Percentiles rank a stretch among this genome's conserved stretches.
These are phyloP conservation scores for Mycena floridula DNA, from an alignment of 768 basidiomycete genomes.

Conservation along the genomic window DNA sequence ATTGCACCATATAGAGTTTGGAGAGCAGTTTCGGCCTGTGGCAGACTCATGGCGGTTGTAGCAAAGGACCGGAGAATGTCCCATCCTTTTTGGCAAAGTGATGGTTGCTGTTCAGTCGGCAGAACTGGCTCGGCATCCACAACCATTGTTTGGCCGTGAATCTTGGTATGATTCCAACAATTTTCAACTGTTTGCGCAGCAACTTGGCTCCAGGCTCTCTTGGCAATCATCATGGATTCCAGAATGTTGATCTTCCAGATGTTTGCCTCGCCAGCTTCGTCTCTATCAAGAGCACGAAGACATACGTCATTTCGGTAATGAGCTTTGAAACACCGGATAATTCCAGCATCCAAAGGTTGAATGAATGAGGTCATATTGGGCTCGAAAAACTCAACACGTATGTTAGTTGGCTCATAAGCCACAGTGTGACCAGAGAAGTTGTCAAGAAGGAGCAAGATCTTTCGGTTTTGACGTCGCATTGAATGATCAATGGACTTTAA, in stretches of 20 bases:
- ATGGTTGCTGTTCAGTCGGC: background rate
- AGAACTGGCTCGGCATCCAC: background rate
- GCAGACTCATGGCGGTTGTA: constrained; percentile 8
- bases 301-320: constrained; percentile 1
- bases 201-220: constrained; percentile 24
- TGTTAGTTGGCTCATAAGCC: constrained; percentile 1
- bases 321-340: constrained; percentile 11
- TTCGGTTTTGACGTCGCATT: constrained; percentile 5
- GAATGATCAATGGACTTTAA: constrained; percentile 6
- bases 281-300: constrained; percentile 1
- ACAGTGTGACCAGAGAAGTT: constrained; percentile 7
- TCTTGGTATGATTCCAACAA: constrained; percentile 24
- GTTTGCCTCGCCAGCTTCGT: constrained; percentile 1
- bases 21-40: constrained; percentile 8
- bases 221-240: constrained; percentile 25
- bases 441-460: constrained; percentile 9
- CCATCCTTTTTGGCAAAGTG: background rate
- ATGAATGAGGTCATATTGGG: constrained; percentile 11
- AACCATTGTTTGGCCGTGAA: background rate
- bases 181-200: constrained; percentile 21
- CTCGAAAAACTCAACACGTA: constrained; percentile 5
- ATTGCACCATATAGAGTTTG: constrained; percentile 5
- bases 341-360: constrained; percentile 12
- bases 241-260: too few relatives aligned
- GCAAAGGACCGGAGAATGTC: constrained; percentile 11